Base-by-base conservation (phyloP, 768 basidiomycete genomes). In the Kwoniella mangroviensis region DNA sequence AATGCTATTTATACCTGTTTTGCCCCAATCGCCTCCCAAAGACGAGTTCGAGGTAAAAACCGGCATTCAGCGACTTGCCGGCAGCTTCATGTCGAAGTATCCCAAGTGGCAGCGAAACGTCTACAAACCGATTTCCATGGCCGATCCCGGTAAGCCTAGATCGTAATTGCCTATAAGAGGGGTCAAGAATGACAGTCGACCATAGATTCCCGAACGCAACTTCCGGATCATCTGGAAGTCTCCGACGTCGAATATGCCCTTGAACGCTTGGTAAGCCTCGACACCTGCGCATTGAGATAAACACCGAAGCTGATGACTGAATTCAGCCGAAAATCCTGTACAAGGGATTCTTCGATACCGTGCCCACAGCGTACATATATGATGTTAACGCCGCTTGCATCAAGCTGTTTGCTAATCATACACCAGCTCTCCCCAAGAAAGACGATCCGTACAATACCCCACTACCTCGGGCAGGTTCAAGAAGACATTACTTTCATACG, bases 51-150 rank as follows among this genome's bases (percentile, higher is more conserved):
- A 63, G 28, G 21, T 63, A 1, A 10, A 22, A 21, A 15, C 51
- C 19, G 51, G 51, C 26, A 63, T 63, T 21, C 62, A 53, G 28
- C 22, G 52, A 53, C 17, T 63, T 13, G 40, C 62, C n/a, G 62
- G 62, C 3, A 63, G 62, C 28, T 63, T 63, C 17, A 26, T 63
- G 51, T 63, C 62, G 2, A 63, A 63, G n/a, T 40, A 53, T n/a
- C 62, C 62, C 17, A 28, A 63, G 15, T 63, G 62, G 62, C 62
- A 63, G 22, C 24, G 24, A 34, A 63, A 53, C 26, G 26, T 63
- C 17, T 63, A 63, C 51, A 63, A 63, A 21, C 40, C 56, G 7
- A 57, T 57, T 17, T 34, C 24, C 24, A 57, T 4, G 21, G 56
- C 56, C 0, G 56, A 57, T 57, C 56, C 56, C 15, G 56, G 56